Conservation (phyloP, 331 rosid genomes). For the Rosa hybrid region DNA sequence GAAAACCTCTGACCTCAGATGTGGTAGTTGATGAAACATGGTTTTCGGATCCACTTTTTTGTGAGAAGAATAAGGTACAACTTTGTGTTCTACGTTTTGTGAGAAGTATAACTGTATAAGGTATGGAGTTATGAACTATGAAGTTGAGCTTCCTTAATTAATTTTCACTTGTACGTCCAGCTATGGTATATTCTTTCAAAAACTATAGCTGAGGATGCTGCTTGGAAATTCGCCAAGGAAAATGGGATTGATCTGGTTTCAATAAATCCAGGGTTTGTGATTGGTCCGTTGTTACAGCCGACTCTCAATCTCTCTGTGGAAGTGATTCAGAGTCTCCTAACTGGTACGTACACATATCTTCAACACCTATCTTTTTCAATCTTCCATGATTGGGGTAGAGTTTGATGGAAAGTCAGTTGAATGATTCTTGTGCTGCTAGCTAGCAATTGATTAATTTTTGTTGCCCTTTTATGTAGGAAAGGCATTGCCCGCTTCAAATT, state of each 20-base stretch:
- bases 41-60: conserved; percentile 44
- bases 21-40: conserved; percentile 60
- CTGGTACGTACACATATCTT: conserved; percentile 2
- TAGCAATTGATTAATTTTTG: not conserved
- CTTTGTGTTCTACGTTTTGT: not conserved
- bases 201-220: conserved; percentile 32
- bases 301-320: conserved; percentile 3
- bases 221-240: conserved; percentile 30
- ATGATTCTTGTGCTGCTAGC: not conserved
- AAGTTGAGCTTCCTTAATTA: not conserved
- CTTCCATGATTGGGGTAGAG: not conserved
- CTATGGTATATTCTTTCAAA: conserved; percentile 15
- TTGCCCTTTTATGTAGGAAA: not conserved
- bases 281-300: conserved; percentile 25
- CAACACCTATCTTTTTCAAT: not conserved
- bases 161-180: not conserved
- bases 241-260: conserved; percentile 27
- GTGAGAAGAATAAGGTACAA: conserved; percentile 34
- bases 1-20: conserved; percentile 38
- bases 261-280: conserved; percentile 15
- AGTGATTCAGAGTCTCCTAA: conserved; percentile 1
- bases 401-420: not conserved
- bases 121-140: not conserved
- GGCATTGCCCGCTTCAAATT: not conserved
- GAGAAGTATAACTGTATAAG: not conserved